Evolutionary conservation across 176 grass and related monocot species (phyloP).

Genomic region (Oryza rufipogon): DNA sequence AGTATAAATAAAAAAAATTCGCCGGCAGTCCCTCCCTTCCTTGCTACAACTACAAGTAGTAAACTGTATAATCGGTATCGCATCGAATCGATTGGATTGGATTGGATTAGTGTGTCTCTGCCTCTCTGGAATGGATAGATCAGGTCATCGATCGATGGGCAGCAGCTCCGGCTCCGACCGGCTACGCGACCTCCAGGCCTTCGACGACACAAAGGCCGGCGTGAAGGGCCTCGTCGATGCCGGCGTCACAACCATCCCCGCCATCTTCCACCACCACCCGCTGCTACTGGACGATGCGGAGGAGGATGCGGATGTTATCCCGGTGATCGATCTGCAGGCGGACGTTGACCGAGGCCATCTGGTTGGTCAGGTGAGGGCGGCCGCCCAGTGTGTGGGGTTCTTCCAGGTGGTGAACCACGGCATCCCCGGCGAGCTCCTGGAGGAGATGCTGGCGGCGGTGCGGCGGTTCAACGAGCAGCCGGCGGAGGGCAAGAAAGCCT

Average conservation of each 20-base stretch:
- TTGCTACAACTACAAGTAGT: too few species aligned
- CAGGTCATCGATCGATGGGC: too few species aligned
- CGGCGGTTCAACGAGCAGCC: slow-evolving; percentile 31
- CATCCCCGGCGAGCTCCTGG: neutral
- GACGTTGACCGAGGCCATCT: neutral
- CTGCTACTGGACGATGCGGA: neutral
- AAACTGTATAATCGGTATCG: too few species aligned
- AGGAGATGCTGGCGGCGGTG: slow-evolving; percentile 27
- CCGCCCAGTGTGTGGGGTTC: slow-evolving; percentile 25
- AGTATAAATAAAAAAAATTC: too few species aligned
- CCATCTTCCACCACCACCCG: neutral
- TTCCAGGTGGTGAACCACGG: slow-evolving; percentile 29
- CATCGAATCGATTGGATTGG: too few species aligned
- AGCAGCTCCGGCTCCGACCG: too few species aligned
- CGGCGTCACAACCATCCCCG: neutral
- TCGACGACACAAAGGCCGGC: neutral
- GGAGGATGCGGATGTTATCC: neutral
- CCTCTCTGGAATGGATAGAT: too few species aligned
- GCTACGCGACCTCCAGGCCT: neutral
- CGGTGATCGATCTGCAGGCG: slow-evolving; percentile 28
- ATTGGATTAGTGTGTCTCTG: too few species aligned
- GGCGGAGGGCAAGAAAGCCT: slow-evolving; percentile 19
- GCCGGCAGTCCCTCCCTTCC: too few species aligned
- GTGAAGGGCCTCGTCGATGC: slow-evolving; percentile 3
- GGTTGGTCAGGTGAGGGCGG: slow-evolving; percentile 10